Evolutionary conservation across 2,329 filamentous ascomycete species (phyloP), one percentile per base, ranked within the genome.

Genomic region (Fusarium luffae): DNA sequence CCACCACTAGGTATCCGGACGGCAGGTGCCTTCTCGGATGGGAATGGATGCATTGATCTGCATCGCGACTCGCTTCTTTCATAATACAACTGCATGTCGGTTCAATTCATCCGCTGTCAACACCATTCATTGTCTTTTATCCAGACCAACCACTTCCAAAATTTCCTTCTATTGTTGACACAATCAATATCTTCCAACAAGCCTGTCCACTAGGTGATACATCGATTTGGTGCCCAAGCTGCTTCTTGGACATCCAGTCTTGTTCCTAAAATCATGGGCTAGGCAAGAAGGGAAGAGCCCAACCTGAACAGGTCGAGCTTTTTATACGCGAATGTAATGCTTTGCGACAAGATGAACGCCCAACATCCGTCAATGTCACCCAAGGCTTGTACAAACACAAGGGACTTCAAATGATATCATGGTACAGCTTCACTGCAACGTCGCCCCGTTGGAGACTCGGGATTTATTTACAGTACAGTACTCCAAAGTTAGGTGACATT

Each of bases 391-490:
- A 49, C 44, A 34, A 60, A 42, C 47, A 51, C 46, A 55, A 42
- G 37, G 43, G 40, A 59, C 60, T 54, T 61, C 54, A 59, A 68
- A 77, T 79, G 77, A 78, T 77, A 78, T 79, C 77, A 79, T 77
- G 62, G 49, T 64, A 77, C 76, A 76, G 68, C 34, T 70, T 46
- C 52, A 40, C 51, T 62, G 49, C 56, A 71, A 71, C 70, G 59
- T 72, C 66, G 47, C 54, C 59, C 59, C 54, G 54, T 64, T 59
- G 63, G 67, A 64, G 66, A 59, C 32, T 58, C 54, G 66, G 64
- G 41, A 59, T 51, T 60, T 51, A 28, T 32, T 54, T 54, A 32
- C 46, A 48, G n/a, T 48, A 30, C 59, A 18, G 34, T 49, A 42
- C 46, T 55, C 56, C 27, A 51, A 62, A 62, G 49, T 54, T 69